Evolutionary conservation across 345 rosid species (phyloP).

Genomic region (Melaleuca alternifolia): DNA sequence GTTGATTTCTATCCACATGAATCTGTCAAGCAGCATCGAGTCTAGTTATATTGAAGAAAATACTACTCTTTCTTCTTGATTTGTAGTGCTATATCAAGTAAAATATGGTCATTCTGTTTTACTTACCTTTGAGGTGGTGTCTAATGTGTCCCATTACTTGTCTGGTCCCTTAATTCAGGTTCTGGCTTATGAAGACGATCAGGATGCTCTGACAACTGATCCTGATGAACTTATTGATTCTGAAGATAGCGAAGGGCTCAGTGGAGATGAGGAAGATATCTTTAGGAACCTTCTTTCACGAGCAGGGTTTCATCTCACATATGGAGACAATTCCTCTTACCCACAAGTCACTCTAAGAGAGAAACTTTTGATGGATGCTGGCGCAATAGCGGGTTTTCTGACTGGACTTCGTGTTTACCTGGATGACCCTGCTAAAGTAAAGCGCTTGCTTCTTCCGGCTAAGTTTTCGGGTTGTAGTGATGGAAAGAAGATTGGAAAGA

Average conservation of each 20-base stretch:
- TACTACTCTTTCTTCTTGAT: too few relatives aligned
- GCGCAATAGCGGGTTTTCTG: slow-evolving; percentile 97
- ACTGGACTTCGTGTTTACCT: slow-evolving; percentile 93
- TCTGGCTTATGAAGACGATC: slow-evolving; percentile 94
- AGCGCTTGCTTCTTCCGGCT: slow-evolving; percentile 94
- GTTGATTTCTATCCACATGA: not conserved
- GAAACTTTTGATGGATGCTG: slow-evolving; percentile 99
- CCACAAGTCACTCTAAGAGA: slow-evolving; percentile 84
- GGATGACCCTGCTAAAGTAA: slow-evolving; percentile 97
- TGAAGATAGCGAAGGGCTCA: slow-evolving; percentile 91
- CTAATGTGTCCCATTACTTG: not conserved
- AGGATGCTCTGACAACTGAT: slow-evolving; percentile 96
- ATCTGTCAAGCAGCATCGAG: not conserved
- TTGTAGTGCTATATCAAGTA: too few relatives aligned
- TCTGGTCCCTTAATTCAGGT: slow-evolving; percentile 42
- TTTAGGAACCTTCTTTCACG: slow-evolving; percentile 87
- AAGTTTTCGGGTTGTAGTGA: slow-evolving; percentile 67
- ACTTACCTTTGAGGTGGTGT: not conserved
- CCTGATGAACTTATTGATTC: slow-evolving; percentile 99
- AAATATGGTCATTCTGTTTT: not conserved
- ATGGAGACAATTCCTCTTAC: slow-evolving; percentile 84
- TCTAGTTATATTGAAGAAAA: not conserved
- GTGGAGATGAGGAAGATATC: slow-evolving; percentile 99
- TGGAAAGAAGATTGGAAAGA: slow-evolving; percentile 56
- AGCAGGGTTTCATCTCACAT: slow-evolving; percentile 95